Base-by-base conservation (phyloP, 768 basidiomycete species). In the Dioszegia aurantiaca region DNA sequence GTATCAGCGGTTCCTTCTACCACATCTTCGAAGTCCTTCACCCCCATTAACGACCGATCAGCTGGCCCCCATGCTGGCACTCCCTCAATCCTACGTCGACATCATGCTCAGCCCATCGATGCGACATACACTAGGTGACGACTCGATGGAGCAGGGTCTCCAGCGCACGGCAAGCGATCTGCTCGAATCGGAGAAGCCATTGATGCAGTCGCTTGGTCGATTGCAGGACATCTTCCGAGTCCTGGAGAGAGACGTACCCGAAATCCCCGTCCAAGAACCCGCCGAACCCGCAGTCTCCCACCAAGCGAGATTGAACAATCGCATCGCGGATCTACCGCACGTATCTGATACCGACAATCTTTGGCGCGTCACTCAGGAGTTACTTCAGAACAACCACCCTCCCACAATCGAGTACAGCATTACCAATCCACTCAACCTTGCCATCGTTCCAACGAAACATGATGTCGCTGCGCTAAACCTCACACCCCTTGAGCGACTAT, bases 81-180 rank as follows among this genome's bases (percentile, higher is more conserved):
- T 76, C 1, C 74, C 76, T 6, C 59, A 62, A 45, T 64, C 63
- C 2, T 78, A 74, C 49, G 56, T 69, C 55, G 77, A 77, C 27
- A 67, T 77, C 42, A 66, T 74, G 33, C 57, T 62, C 10, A 74
- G 68, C 24, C 69, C 73, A 0, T 68, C 76, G 5, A 70, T 77
- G 61, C 46, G 73, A 23, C 70, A 78, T 56, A 71, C 77, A 2
- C 65, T 78, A 23, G 77, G 72, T 4, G 62, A 72, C 27, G 76
- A 73, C 26, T 64, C 61, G 53, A 67, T 73, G 49, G 77, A 78
- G 58, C 69, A 63, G 42, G 74, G 73, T 9, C 48, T 78, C 16
- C 72, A 75, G 53, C 53, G 71, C 16, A 77, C 77, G 14, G 73
- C 76, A 1, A 70, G 69, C 8, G 76, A 78, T 45, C 54, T 78